Evolutionary conservation across 352 stramenopile genomes (phyloP).

Genomic region (Phytophthora capsici): DNA sequence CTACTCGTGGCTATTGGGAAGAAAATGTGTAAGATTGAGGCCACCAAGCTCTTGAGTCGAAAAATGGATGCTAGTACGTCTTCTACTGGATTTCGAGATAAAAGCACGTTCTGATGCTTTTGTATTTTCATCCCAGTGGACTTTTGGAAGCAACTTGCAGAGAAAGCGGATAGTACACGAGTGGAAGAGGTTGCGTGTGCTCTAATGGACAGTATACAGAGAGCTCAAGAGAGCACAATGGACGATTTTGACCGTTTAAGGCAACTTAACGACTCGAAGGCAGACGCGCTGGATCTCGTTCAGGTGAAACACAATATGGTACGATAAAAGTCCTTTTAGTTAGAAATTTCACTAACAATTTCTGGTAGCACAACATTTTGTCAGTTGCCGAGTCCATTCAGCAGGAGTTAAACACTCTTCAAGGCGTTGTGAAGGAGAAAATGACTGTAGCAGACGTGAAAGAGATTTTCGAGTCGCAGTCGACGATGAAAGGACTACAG

Average conservation of each 20-base stretch:
- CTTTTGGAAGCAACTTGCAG: slow-evolving; percentile 44
- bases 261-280: slow-evolving; percentile 23
- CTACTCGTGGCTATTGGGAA: slow-evolving; percentile 21
- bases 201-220: slow-evolving; percentile 38
- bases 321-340: not conserved
- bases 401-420: slow-evolving; percentile 37
- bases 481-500: slow-evolving; percentile 33
- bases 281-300: slow-evolving; percentile 29
- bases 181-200: slow-evolving; percentile 39
- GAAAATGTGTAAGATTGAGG: slow-evolving; percentile 39
- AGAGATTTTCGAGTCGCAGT: slow-evolving; percentile 38
- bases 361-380: slow-evolving; percentile 45
- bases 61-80: slow-evolving; percentile 54
- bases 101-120: not conserved
- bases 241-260: slow-evolving; percentile 34
- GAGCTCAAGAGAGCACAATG: slow-evolving; percentile 31
- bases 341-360: slow-evolving; percentile 2
- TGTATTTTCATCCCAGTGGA: slow-evolving; percentile 35
- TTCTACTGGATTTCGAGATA: not conserved
- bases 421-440: slow-evolving; percentile 39
- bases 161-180: slow-evolving; percentile 37
- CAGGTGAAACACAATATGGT: slow-evolving; percentile 60
- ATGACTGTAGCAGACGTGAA: slow-evolving; percentile 42
- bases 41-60: slow-evolving; percentile 40
- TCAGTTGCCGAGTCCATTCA: slow-evolving; percentile 55